Base-by-base conservation (phyloP, 2,329 filamentous ascomycete species). In the Cladorrhinum sp. region DNA sequence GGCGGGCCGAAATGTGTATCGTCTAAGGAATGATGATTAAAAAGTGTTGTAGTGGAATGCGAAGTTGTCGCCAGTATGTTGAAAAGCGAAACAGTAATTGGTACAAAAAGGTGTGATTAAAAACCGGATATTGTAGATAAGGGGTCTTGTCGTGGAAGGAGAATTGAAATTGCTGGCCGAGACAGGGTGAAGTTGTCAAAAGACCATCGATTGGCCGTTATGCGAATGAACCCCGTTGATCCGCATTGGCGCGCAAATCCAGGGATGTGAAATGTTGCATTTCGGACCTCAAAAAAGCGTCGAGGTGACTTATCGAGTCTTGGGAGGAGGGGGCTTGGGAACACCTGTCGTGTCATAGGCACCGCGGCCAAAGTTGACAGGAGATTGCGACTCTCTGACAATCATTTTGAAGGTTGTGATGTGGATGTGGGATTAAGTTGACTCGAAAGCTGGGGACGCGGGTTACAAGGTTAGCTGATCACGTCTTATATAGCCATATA, bases 321-420 rank as follows among this genome's bases (percentile, higher is more conserved):
- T 74, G 28, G 73, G 73, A 59, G 72, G 73, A 55, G 71, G 70
- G 10, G 73, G 73, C 68, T 75, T 75, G 33, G 72, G 73, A 9
- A 74, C 72, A 26, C 73, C 73, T 26, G 73, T 74, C 60, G 73
- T 75, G 64, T 75, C 73, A 59, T 75, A 75, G 63, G 73, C 73
- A 26, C 73, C 73, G 12, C 73, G 70, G 67, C 73, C 73, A 59
- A 73, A 70, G 70, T 74, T 74, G 68, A 68, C 62, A 52, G 65
- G 63, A 46, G 62, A 58, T 65, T 71, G 67, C 61, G 70, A 71
- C 62, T 67, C 66, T 67, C 66, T 68, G 66, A 66, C 65, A 59
- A 73, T 69, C 73, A 75, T 75, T 65, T 57, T 73, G 71, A 61
- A 62, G 56, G 52, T 57, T 58, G n/a, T 48, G 60, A 33, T 49